Evolutionary conservation across 1,284 basidiomycete genomes (phyloP), one percentile per base, ranked within the genome.

Genomic region (Trametes hirsuta): DNA sequence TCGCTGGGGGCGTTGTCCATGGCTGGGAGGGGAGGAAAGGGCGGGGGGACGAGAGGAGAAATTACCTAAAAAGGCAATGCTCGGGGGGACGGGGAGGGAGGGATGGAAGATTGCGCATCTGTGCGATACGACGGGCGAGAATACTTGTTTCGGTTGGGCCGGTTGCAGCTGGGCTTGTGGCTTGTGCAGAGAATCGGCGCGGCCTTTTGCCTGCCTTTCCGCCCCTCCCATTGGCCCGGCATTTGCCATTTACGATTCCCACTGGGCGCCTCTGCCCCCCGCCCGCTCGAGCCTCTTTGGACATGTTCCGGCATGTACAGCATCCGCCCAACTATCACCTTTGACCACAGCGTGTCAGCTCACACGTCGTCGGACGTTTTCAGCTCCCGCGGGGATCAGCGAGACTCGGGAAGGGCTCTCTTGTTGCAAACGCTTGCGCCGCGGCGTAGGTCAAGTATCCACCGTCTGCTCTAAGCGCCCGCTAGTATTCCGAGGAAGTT

Each of bases 221-320:
- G 21, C 51, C 53, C 6, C 53, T 64, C 68, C 69, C 59, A 74
- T 74, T 74, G 71, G 72, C 47, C 59, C 72, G 72, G 72, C 72
- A 36, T 70, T 69, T 68, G 68, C 72, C 72, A 74, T 65, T 56
- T 74, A 74, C 72, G 71, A 74, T 62, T 59, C 64, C 56, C 42
- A 36, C 46, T 36, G 37, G 50, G 58, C 64, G 64, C 36, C 50
- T 58, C 59, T 52, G 14, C 10, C 11, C 25, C 55, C 53, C 53
- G 37, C 41, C 44, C 39, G 47, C 44, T 15, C 21, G 37, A 49
- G 48, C 50, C 44, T 53, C 47, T 48, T 49, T 47, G 40, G 50
- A 50, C 36, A 30, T 30, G 30, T 30, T 30, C 30, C 30, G 30
- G 30, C 30, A 30, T 30, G 30, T 30, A 30, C 30, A 30, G 30